Evolutionary conservation across 2,329 filamentous ascomycete species (phyloP), one percentile per base, ranked within the genome.

Genomic region (Bipolaris sorokiniana): DNA sequence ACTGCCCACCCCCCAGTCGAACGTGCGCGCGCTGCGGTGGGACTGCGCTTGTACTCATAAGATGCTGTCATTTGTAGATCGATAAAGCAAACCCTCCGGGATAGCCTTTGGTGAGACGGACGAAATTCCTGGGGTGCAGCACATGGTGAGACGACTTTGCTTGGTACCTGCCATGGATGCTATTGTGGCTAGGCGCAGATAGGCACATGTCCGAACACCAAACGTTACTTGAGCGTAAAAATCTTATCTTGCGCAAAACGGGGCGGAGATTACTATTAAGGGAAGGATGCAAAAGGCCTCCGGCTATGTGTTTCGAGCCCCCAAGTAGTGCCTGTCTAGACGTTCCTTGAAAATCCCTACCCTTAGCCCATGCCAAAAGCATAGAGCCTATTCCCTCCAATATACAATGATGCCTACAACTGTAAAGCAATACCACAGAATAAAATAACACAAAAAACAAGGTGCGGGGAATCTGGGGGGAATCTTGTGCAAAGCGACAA

Each of bases 191-290:
- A 47, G 44, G 16, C 44, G 33, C 33, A 48, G 22, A 49, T 31
- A 20, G 36, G 47, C n/a, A 23, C 33, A 48, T 11, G n/a, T 40
- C 47, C 36, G 22, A 16, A 36, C 18, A 36, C 49, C 44, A 28
- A 47, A 20, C 23, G 34, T 16, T n/a, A 11, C 18, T 4, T 26
- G 44, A 23, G 28, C 34, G 18, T 34, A 41, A 38, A 38, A 26
- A 45, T 47, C 42, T 10, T 46, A 28, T 26, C 51, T 50, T 36
- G 38, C 37, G 44, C 53, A 46, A 46, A 56, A 65, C 57, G 42
- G 56, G 56, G 54, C 65, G 48, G 26, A 54, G 64, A 68, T 70
- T 70, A 70, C 68, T 69, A 70, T 66, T 68, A 69, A 62, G 59
- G 65, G 61, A 64, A 66, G 53, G 50, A 55, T 55, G 48, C 63